A percentile compares a stretch with the other conserved stretches of the same genome.
These are phyloP conservation scores for Rhexocercosporidium sp. DNA, from an alignment of 2,329 filamentous ascomycete species.

Conservation along the genomic window DNA sequence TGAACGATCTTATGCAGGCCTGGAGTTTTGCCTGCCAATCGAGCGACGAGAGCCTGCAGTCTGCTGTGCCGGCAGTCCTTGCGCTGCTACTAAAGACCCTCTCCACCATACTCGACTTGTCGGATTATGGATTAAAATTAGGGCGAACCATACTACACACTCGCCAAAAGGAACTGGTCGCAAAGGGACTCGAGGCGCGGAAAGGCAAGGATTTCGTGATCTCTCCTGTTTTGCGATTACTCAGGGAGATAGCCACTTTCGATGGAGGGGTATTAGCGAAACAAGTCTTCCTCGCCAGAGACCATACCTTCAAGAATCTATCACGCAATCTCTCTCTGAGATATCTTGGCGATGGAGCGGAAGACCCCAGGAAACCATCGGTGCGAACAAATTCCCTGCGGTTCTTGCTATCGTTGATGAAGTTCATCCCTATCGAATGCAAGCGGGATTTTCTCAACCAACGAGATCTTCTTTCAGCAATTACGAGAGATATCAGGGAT, in stretches of 20 bases:
- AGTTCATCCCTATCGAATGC: slow-evolving; percentile 75
- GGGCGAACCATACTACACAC: slow-evolving; percentile 83
- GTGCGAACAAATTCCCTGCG: slow-evolving; percentile 82
- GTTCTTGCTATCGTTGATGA: slow-evolving; percentile 80
- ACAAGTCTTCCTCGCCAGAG: slow-evolving; percentile 76
- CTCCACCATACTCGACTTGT: slow-evolving; percentile 74
- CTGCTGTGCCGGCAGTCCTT: slow-evolving; percentile 79
- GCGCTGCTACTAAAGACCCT: slow-evolving; percentile 81
- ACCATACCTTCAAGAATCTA: slow-evolving; percentile 79
- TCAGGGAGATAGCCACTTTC: slow-evolving; percentile 84
- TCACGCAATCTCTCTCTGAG: slow-evolving; percentile 81
- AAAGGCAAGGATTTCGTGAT: slow-evolving; percentile 88
- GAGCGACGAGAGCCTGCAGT: slow-evolving; percentile 81
- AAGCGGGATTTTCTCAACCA: slow-evolving; percentile 86
- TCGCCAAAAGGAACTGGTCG: slow-evolving; percentile 79
- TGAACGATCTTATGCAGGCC: slow-evolving; percentile 82
- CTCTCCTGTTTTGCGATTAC: slow-evolving; percentile 82
- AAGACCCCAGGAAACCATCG: slow-evolving; percentile 74
- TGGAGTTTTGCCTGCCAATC: slow-evolving; percentile 84
- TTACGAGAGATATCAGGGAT: slow-evolving; percentile 78
- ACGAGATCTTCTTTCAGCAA: slow-evolving; percentile 66
- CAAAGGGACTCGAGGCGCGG: slow-evolving; percentile 77
- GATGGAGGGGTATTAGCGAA: slow-evolving; percentile 84
- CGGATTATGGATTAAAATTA: slow-evolving; percentile 75
- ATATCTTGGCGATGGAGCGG: slow-evolving; percentile 60